A percentile compares a stretch with the other conserved stretches of the same genome.
Evolutionary conservation across 2,329 filamentous ascomycete species (phyloP).

Genomic region (Aspergillus neoniger): DNA sequence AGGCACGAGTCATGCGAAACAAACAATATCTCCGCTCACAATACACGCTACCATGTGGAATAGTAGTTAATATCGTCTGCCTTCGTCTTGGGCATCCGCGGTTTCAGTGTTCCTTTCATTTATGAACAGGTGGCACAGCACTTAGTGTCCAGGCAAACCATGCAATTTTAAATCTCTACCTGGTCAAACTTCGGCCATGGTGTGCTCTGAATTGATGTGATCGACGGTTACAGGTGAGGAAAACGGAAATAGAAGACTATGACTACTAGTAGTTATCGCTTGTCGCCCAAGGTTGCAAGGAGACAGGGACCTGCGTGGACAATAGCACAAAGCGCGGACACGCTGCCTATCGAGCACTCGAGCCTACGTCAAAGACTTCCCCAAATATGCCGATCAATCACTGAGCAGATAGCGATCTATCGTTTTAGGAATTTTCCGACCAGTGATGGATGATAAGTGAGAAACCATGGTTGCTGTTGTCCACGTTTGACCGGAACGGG

Average conservation of each 20-base stretch:
- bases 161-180: not conserved
- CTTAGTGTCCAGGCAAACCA: not conserved
- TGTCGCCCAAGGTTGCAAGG: not conserved
- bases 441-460: not conserved
- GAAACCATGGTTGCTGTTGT: not conserved
- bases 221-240: not conserved
- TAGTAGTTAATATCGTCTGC: not conserved
- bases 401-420: not conserved
- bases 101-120: not conserved
- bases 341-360: constrained; percentile 4
- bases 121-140: not conserved
- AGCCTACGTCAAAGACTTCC: not conserved
- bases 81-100: not conserved
- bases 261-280: not conserved
- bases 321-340: constrained; percentile 3
- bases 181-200: not conserved
- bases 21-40: too few species aligned
- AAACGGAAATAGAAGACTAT: not conserved
- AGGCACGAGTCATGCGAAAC: not conserved
- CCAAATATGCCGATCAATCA: constrained; percentile 3
- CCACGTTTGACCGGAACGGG: constrained; percentile 2
- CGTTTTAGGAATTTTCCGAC: not conserved
- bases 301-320: not conserved
- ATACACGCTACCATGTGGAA: not conserved
- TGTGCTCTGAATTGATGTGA: not conserved